Base-by-base conservation (phyloP, 768 basidiomycete genomes). In the Russula olivacea region DNA sequence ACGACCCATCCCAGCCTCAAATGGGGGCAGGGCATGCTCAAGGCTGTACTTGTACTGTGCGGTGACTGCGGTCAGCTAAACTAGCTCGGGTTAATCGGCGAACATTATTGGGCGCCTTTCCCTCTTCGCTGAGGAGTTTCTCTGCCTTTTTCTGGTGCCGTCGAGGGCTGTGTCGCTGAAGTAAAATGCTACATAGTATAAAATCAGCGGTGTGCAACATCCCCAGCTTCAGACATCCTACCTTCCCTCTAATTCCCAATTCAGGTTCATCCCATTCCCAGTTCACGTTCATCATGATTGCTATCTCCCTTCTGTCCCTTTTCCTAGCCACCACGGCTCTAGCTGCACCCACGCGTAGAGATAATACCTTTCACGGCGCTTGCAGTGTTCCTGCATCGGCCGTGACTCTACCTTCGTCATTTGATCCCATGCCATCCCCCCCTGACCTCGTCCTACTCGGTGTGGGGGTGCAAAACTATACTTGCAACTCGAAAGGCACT, bases 381-480 rank as follows among this genome's bases (percentile, higher is more conserved):
- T 49, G 36, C 58, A 2, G 2, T 9, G 17, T 61, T 19, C 48
- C 59, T 25, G 30, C 48, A 3, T 32, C 34, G 1, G 53, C 30
- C 19, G 9, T 61, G 17, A 2, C 15, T 2, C 23, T 55, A 11
- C 53, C 45, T 4, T 0, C 30, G 30, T 23, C 49, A 47, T 48
- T 64, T 19, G 10, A 34, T 21, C 0, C n/a, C 1, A 40, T 53
- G 12, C 15, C 15, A 14, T 15, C 30, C 5, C 0, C 59, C 1
- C 59, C 53, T 21, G 12, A 2, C 30, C 25, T n/a, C 28, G 53
- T 64, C 19, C 12, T 40, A 9, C 3, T 64, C 32, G 63, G 53
- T 2, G 30, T 55, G 9, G 59, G 63, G 3, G 38, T 43, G 7
- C 59, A 64, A 8, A 64, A 64, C 40, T 64, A 61, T 51, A 43